phyloP scores from a whole-genome alignment of 2,329 filamentous ascomycete species.

The Fusarium heterosporum region DNA sequence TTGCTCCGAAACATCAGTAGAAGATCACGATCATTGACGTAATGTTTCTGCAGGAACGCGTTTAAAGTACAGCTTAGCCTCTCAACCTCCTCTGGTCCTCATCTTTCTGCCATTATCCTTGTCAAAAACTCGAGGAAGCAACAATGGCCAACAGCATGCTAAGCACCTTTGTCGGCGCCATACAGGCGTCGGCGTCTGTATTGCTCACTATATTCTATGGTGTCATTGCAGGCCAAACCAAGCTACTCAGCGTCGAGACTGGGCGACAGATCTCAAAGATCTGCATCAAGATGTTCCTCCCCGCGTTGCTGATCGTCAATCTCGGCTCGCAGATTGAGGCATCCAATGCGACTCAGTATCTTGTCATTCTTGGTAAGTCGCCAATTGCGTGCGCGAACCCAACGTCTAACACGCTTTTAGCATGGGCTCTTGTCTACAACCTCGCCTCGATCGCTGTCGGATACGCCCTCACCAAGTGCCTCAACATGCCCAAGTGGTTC shows the following conservation, averaged over 20 bases:
- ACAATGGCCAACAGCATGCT: conserved; percentile 25
- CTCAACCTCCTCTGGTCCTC: background rate
- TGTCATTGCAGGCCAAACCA: conserved; percentile 27
- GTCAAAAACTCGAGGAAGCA: background rate
- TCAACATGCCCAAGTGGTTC: conserved; percentile 31
- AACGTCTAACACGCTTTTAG: background rate
- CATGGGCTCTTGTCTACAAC: conserved; percentile 33
- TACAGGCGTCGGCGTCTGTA: conserved; percentile 37
- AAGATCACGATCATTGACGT: conserved; percentile 18
- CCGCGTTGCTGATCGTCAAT: conserved; percentile 31
- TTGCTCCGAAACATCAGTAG: conserved; percentile 17
- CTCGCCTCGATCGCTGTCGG: conserved; percentile 20
- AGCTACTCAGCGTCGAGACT: conserved; percentile 32
- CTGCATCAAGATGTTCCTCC: conserved; percentile 38
- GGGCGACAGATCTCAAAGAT: conserved; percentile 32
- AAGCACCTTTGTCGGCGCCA: conserved; percentile 32
- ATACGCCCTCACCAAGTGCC: conserved; percentile 22
- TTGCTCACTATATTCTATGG: conserved; percentile 34
- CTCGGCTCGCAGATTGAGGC: conserved; percentile 25
- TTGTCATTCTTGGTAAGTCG: conserved; percentile 18
- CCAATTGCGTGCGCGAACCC: rapidly evolving
- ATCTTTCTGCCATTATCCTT: background rate
- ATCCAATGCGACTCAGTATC: conserved; percentile 24
- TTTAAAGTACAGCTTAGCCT: background rate
- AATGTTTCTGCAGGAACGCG: conserved; percentile 2